Conservation (phyloP, 495 filamentous ascomycete species). For the Aspergillus nidulans region DNA sequence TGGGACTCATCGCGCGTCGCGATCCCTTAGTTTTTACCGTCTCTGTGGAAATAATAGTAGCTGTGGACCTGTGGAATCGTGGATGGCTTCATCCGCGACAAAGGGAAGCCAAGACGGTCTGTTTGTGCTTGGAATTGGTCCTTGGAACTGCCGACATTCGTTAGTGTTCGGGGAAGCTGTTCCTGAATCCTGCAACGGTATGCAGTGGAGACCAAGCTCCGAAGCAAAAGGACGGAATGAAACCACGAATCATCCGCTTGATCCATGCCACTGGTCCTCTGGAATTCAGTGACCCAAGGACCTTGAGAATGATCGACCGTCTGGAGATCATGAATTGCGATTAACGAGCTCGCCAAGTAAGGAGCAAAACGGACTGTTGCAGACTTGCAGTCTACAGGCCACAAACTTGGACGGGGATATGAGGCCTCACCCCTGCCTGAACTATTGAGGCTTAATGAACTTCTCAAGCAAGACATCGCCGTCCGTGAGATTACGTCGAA, state of each 20-base stretch:
- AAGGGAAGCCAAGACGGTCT: conserved; percentile 15
- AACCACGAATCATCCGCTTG: neutral
- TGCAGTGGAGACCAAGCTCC: conserved; percentile 14
- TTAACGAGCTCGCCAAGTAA: neutral
- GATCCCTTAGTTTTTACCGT: conserved; percentile 9
- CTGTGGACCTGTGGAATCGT: too few relatives aligned
- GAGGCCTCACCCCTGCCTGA: neutral
- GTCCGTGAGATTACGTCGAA: conserved; percentile 1
- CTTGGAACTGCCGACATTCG: conserved; percentile 13
- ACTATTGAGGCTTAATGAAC: neutral
- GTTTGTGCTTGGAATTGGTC: neutral
- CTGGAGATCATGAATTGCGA: conserved; percentile 7
- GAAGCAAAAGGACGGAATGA: neutral
- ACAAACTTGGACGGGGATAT: neutral
- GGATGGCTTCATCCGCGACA: conserved; percentile 10
- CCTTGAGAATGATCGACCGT: conserved; percentile 10
- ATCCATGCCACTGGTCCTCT: neutral
- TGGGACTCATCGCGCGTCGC: neutral
- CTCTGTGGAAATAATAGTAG: conserved; percentile 6
- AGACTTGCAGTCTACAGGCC: conserved; percentile 11
- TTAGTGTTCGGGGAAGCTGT: conserved; percentile 22
- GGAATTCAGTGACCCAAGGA: neutral
- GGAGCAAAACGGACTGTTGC: conserved; percentile 16
- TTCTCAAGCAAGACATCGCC: conserved; percentile 2
- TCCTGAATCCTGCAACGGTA: conserved; percentile 26